Evolutionary conservation across 306 rosid species (phyloP).

Genomic region (Fragaria ananassa): DNA sequence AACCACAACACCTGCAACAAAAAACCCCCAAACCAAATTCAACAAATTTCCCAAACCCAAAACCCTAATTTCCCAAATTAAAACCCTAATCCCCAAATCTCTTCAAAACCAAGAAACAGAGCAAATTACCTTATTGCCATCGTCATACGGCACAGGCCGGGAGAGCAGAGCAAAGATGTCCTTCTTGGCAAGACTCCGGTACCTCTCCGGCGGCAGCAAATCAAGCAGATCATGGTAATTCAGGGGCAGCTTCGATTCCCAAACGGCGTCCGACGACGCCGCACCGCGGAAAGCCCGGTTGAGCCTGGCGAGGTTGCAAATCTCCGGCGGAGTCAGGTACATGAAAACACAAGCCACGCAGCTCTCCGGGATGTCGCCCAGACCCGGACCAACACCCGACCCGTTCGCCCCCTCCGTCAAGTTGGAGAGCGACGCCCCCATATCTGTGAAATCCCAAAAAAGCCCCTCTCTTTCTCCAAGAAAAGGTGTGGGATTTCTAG

Average conservation of each 20-base stretch:
- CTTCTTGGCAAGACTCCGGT: constrained; percentile 58
- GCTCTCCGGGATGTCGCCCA: constrained; percentile 89
- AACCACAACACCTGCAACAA: constrained; percentile 75
- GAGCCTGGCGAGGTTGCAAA: constrained; percentile 80
- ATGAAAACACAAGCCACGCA: constrained; percentile 88
- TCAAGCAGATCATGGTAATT: constrained; percentile 72
- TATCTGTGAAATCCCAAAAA: background rate
- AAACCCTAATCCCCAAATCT: background rate
- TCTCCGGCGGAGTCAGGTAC: constrained; percentile 82
- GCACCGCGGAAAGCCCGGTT: constrained; percentile 85
- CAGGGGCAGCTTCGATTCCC: constrained; percentile 74
- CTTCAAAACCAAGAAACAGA: background rate
- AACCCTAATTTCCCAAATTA: constrained; percentile 5
- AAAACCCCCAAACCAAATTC: background rate
- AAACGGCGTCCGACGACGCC: constrained; percentile 79
- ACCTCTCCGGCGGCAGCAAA: constrained; percentile 54
- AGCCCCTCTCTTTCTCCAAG: background rate
- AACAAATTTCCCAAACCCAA: constrained; percentile 1
- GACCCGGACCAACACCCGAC: constrained; percentile 55
- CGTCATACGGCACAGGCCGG: constrained; percentile 60
- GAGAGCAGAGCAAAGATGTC: constrained; percentile 70
- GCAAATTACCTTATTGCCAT: constrained; percentile 60
- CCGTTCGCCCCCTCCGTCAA: constrained; percentile 57
- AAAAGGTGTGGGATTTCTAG: background rate
- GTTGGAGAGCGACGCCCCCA: constrained; percentile 85